Conservation (phyloP, 768 basidiomycete genomes). For the Lactarius vividus region DNA sequence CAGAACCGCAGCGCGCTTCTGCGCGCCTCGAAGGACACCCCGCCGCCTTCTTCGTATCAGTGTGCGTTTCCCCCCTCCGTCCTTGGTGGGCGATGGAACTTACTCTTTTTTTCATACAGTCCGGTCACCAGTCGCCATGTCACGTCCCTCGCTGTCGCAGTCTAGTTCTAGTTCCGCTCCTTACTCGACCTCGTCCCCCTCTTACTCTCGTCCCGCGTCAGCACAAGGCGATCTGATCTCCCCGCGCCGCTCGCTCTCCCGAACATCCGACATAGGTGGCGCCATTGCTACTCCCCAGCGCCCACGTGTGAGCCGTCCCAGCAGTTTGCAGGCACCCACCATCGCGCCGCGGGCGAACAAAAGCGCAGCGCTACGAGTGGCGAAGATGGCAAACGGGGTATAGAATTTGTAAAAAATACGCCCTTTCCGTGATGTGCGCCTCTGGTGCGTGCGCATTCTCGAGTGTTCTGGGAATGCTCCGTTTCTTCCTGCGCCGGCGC, state of each 20-base stretch:
- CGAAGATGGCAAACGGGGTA: conserved; percentile 53
- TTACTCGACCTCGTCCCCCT: not conserved
- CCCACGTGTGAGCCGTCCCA: conserved; percentile 43
- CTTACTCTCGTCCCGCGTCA: conserved; percentile 13
- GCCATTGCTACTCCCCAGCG: conserved; percentile 33
- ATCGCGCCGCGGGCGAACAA: conserved; percentile 71
- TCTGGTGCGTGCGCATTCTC: not conserved
- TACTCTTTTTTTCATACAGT: conserved; percentile 9
- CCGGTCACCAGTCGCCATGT: conserved; percentile 5
- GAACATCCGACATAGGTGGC: conserved; percentile 43
- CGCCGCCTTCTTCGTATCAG: conserved; percentile 36
- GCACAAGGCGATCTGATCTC: conserved; percentile 15
- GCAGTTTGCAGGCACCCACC: conserved; percentile 55
- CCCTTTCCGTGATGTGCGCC: not conserved
- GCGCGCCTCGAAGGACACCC: conserved; percentile 41
- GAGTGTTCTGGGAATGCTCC: conserved; percentile 1
- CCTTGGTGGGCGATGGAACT: not conserved
- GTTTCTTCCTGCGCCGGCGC: conserved; percentile 15
- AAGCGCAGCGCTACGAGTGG: conserved; percentile 66
- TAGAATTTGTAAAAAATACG: not conserved
- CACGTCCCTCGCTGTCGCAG: conserved; percentile 22
- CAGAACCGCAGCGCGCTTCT: conserved; percentile 45
- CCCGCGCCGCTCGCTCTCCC: conserved; percentile 37
- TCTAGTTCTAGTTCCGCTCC: conserved; percentile 1
- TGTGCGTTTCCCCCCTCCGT: conserved; percentile 13